Evolutionary conservation across 2,329 filamentous ascomycete species (phyloP), one percentile per base, ranked within the genome.

Genomic region (Microcera coccophila): DNA sequence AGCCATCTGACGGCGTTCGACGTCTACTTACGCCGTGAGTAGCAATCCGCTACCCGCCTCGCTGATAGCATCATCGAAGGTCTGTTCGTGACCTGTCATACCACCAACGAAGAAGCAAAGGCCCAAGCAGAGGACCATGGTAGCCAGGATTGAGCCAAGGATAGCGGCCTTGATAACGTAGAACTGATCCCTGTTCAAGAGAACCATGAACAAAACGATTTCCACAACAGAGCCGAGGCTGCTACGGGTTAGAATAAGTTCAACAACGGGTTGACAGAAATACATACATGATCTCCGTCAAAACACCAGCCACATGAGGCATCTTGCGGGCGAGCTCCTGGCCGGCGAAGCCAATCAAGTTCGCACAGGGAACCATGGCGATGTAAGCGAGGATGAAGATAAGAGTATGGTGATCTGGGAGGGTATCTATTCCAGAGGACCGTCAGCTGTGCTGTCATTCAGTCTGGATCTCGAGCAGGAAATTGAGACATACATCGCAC

Each of bases 131-230:
- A 94, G 72, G 34, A 94, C 68, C 67, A 93, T 77, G 22, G 89
- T 94, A 11, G 89, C 87, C 24, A 95, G 65, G 34, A 94, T 85
- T 1, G 87, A 91, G 26, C 89, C 88, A 1, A 94, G 69, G 42
- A 94, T 90, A 19, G 89, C 88, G 40, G 87, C 87, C 59, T 88
- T 81, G 54, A 94, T 87, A 53, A 93, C 85, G n/a, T 76, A 73
- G 46, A 84, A 82, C 62, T 71, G 64, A 39, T 71, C 52, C 2
- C 70, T 64, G 10, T 62, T 63, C 4, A 93, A 73, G 34, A 94
- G 68, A 3, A 90, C 78, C 71, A 91, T 84, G 66, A 94, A 93
- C 21, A 94, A 69, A 36, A 94, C 78, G 43, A 94, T 84, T 61
- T 95, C 88, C 39, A 93, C 87, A 9, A 90, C 67, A 1, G 85